These are phyloP conservation scores for Lipomyces yamadae DNA, from an alignment of 805 yeast genomes.

Conservation along the genomic window DNA sequence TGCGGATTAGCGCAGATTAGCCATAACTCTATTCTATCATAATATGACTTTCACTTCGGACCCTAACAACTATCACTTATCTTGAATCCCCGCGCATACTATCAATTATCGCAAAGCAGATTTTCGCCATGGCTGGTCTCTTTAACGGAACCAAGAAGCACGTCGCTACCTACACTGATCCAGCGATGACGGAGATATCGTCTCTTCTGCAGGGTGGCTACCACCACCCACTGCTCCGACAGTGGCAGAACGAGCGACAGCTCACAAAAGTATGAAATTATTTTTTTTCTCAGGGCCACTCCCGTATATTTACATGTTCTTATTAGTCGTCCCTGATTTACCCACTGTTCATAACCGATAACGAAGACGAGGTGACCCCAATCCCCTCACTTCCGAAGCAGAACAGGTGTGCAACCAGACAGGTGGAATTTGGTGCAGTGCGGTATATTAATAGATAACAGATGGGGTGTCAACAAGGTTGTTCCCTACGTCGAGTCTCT, in stretches of 20 bases:
- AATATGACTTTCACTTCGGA: neutral
- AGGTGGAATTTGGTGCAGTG: neutral
- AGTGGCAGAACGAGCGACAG: constrained; percentile 89
- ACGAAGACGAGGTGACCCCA: constrained; percentile 73
- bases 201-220: constrained; percentile 92
- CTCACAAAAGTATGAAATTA: constrained; percentile 70
- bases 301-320: neutral
- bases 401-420: constrained; percentile 46
- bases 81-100: neutral
- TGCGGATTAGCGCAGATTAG: neutral
- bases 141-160: constrained; percentile 55
- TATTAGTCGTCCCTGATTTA: constrained; percentile 61
- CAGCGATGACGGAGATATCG: constrained; percentile 63
- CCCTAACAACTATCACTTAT: neutral
- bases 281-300: neutral
- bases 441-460: constrained; percentile 28
- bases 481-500: constrained; percentile 71
- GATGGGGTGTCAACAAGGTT: constrained; percentile 82
- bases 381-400: constrained; percentile 87
- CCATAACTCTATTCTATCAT: neutral
- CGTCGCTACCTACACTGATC: constrained; percentile 69
- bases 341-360: constrained; percentile 85
- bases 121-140: neutral
- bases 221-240: constrained; percentile 83
- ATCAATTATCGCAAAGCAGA: neutral